These are phyloP conservation scores for Geotrichum cucujoidarum DNA, from an alignment of 1,139 yeast genomes.

Conservation along the genomic window DNA sequence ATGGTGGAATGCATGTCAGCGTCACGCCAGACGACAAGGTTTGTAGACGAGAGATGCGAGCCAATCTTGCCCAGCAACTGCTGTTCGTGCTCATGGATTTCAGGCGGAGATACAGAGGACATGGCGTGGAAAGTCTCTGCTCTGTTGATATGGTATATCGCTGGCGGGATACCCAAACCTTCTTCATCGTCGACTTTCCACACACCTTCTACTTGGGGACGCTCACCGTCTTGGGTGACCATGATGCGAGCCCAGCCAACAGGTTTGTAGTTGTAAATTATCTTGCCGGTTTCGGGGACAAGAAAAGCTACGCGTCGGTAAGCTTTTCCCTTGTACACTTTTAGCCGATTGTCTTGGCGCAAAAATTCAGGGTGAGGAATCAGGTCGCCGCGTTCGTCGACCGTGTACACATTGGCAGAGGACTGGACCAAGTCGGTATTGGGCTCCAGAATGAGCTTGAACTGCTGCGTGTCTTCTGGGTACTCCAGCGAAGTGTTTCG, in stretches of 20 bases:
- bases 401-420: slow-evolving; percentile 19
- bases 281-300: slow-evolving; percentile 24
- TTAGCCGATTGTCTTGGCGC: neutral
- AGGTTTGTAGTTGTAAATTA: slow-evolving; percentile 23
- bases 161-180: slow-evolving; percentile 33
- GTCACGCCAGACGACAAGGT: slow-evolving; percentile 35
- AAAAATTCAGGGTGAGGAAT: slow-evolving; percentile 27
- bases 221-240: slow-evolving; percentile 22
- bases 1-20: slow-evolving; percentile 29
- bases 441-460: slow-evolving; percentile 31
- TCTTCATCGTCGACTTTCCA: slow-evolving; percentile 36
- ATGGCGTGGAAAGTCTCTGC: slow-evolving; percentile 20
- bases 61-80: slow-evolving; percentile 20
- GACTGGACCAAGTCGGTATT: slow-evolving; percentile 20
- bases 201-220: slow-evolving; percentile 29
- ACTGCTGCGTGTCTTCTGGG: slow-evolving; percentile 28
- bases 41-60: slow-evolving; percentile 11
- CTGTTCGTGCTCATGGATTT: slow-evolving; percentile 24
- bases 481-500: slow-evolving; percentile 29
- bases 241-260: slow-evolving; percentile 38
- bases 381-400: slow-evolving; percentile 25
- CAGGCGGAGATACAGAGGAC: slow-evolving; percentile 8
- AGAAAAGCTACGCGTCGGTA: slow-evolving; percentile 27
- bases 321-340: slow-evolving; percentile 31
- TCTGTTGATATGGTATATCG: slow-evolving; percentile 31